Conservation (phyloP, 1,139 yeast species). For the Tardiomyces blankii region DNA sequence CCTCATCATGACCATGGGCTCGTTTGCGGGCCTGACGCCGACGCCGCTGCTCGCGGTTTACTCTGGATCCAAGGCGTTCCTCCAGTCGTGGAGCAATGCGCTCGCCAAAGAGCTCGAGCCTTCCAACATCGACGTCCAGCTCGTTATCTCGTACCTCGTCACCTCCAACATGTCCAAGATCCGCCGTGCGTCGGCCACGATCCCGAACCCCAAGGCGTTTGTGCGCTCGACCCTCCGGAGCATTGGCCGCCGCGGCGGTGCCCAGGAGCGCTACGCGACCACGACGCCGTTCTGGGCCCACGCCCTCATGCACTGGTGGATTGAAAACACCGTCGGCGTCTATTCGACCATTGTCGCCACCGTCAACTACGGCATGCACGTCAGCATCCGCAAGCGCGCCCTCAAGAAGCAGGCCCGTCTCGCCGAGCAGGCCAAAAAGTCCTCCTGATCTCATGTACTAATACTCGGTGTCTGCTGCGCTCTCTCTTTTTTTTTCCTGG, state of each 20-base stretch:
- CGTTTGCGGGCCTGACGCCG: conserved; percentile 90
- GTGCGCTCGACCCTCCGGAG: conserved; percentile 56
- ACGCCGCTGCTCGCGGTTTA: conserved; percentile 88
- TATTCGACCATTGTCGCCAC: conserved; percentile 58
- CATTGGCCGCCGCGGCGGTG: conserved; percentile 82
- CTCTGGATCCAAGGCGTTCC: conserved; percentile 92
- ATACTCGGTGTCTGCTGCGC: too few relatives aligned
- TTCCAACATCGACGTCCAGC: conserved; percentile 70
- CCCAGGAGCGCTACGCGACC: conserved; percentile 83
- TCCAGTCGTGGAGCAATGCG: conserved; percentile 87
- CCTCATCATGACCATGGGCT: conserved; percentile 87
- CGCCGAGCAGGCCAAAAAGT: not conserved
- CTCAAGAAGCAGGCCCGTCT: conserved; percentile 46
- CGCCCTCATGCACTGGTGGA: conserved; percentile 81
- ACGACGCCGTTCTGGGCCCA: conserved; percentile 91
- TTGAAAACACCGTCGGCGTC: conserved; percentile 73
- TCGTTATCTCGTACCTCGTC: conserved; percentile 81
- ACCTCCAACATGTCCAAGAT: conserved; percentile 95
- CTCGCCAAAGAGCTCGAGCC: conserved; percentile 74
- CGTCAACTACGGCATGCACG: conserved; percentile 67
- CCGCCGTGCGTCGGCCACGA: conserved; percentile 57
- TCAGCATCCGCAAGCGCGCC: conserved; percentile 70
- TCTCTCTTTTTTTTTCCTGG: too few relatives aligned
- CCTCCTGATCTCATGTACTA: too few relatives aligned
- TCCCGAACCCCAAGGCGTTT: conserved; percentile 76